phyloP scores from a whole-genome alignment of 306 rosid genomes.

The Pachyrhizus erosus region DNA sequence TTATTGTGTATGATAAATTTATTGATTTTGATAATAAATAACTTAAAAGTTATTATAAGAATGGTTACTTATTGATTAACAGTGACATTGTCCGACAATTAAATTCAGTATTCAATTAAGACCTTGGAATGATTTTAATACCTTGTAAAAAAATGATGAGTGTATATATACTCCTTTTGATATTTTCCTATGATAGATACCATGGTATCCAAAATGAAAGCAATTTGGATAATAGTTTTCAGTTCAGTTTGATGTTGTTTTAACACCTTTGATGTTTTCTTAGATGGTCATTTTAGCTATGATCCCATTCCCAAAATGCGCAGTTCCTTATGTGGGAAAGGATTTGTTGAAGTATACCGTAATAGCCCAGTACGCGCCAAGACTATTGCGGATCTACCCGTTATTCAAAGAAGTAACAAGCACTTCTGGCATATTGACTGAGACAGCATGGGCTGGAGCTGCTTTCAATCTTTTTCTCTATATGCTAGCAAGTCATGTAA shows the following conservation, averaged over 20 bases:
- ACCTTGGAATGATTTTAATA: not conserved
- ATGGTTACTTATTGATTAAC: not conserved
- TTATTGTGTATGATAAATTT: not conserved
- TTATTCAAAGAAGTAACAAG: constrained; percentile 75
- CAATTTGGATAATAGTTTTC: not conserved
- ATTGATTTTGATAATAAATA: not conserved
- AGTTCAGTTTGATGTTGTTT: constrained; percentile 17
- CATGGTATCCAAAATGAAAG: constrained; percentile 14
- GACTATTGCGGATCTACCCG: constrained; percentile 66
- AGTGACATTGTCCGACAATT: not conserved
- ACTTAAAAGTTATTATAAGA: not conserved
- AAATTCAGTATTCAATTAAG: not conserved
- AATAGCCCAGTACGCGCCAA: constrained; percentile 69
- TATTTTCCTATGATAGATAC: not conserved
- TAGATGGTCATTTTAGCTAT: constrained; percentile 59
- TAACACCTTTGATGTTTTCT: constrained; percentile 32
- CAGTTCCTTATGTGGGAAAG: constrained; percentile 51
- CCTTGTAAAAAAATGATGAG: not conserved
- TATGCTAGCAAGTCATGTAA: constrained; percentile 92
- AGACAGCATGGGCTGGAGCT: constrained; percentile 94
- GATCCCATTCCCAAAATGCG: constrained; percentile 20
- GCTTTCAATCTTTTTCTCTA: constrained; percentile 83
- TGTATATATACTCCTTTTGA: not conserved
- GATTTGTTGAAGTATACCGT: constrained; percentile 56
- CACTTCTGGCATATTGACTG: constrained; percentile 80